These are phyloP conservation scores for Corylus avellana DNA, from an alignment of 306 rosid species.

Conservation along the genomic window DNA sequence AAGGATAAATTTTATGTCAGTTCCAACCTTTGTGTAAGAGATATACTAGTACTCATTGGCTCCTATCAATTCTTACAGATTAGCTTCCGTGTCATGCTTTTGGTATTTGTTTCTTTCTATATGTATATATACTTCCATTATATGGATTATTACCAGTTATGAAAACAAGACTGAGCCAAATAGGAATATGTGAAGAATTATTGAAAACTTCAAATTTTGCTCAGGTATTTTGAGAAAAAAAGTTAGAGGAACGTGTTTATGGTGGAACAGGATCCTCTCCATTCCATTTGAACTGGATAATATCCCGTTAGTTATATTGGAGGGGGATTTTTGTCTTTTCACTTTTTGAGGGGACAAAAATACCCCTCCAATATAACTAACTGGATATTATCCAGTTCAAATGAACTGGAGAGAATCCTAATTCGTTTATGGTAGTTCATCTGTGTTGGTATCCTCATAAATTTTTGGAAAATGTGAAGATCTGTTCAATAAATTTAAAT, in stretches of 20 bases:
- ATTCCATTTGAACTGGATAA: too few relatives aligned
- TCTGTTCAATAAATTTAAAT: neutral
- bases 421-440: neutral
- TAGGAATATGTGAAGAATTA: neutral
- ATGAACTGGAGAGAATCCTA: too few relatives aligned
- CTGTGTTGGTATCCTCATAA: neutral
- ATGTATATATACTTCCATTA: neutral
- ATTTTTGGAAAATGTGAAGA: neutral
- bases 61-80: neutral
- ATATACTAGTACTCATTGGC: neutral
- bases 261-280: too few relatives aligned
- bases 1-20: neutral
- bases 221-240: neutral
- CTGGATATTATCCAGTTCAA: too few relatives aligned
- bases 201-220: neutral
- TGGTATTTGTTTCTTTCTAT: neutral
- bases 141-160: neutral
- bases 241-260: neutral
- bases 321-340: too few relatives aligned
- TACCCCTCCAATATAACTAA: too few relatives aligned
- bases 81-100: neutral
- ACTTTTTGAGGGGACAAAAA: too few relatives aligned
- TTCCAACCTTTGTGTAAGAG: neutral
- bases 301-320: too few relatives aligned
- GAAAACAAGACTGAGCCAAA: neutral